Percentiles rank a stretch among this genome's conserved stretches.
Evolutionary conservation across 23 red algal species (phyloP).

Genomic region (Agarophyton chilense): DNA sequence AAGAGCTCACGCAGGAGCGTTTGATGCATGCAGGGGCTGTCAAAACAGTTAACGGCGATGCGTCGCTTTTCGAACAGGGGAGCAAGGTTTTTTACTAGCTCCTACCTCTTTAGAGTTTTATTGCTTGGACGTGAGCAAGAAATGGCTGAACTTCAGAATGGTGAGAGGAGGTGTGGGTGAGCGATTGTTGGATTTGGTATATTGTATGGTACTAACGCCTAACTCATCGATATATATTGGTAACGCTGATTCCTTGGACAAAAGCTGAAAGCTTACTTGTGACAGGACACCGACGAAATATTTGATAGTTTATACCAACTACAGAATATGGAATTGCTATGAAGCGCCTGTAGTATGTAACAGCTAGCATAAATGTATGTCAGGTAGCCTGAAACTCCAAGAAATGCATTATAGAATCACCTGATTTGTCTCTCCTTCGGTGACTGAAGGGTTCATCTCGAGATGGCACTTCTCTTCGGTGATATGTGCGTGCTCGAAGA

Average conservation of each 20-base stretch:
- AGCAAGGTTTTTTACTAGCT: constrained; percentile 14
- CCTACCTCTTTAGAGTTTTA: neutral
- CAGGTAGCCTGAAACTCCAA: no score
- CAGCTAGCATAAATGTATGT: no score
- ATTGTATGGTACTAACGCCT: constrained; percentile 23
- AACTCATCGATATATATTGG: neutral
- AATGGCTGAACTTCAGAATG: constrained; percentile 15
- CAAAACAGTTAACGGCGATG: constrained; percentile 30
- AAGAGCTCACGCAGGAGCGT: neutral
- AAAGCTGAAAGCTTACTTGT: neutral
- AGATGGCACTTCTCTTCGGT: no score
- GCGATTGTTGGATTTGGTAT: constrained; percentile 48
- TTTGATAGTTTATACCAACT: no score
- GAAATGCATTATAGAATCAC: no score
- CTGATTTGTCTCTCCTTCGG: no score
- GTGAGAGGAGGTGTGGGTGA: constrained; percentile 4
- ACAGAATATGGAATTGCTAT: no score
- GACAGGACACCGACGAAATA: no score
- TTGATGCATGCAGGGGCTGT: constrained; percentile 5
- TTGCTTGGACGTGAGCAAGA: neutral
- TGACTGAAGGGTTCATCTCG: no score
- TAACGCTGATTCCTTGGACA: neutral
- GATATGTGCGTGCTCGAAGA: no score
- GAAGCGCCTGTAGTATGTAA: no score
- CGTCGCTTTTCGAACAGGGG: constrained; percentile 26